These are phyloP conservation scores for Alloteropsis angusta DNA, from an alignment of 202 grass and related monocot genomes.

Conservation along the genomic window DNA sequence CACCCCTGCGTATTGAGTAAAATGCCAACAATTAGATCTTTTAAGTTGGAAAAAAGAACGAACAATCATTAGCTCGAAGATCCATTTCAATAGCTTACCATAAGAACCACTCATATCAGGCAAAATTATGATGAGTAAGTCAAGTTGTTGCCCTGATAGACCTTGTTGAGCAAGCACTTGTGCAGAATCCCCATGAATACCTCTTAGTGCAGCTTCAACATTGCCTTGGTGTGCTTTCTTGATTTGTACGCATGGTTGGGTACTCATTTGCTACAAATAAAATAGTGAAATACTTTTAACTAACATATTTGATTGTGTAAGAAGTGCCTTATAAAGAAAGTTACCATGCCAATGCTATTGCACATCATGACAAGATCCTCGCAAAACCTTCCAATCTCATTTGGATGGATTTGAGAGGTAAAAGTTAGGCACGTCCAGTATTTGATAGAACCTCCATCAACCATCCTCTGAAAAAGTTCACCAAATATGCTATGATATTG, in stretches of 20 bases:
- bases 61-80: not conserved
- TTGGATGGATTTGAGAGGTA: conserved; percentile 16
- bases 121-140: conserved; percentile 46
- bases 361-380: conserved; percentile 21
- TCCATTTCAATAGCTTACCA: conserved; percentile 16
- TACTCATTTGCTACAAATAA: conserved; percentile 34
- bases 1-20: conserved; percentile 24
- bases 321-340: not conserved
- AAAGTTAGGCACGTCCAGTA: conserved; percentile 56
- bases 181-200: conserved; percentile 12
- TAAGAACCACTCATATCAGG: conserved; percentile 41
- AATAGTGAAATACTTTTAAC: not conserved
- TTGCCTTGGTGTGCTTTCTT: not conserved
- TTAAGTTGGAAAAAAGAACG: not conserved
- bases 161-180: conserved; percentile 36
- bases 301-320: not conserved
- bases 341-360: conserved; percentile 61
- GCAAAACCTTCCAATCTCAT: conserved; percentile 34
- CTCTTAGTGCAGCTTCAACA: conserved; percentile 29
- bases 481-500: not conserved
- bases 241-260: conserved; percentile 32
- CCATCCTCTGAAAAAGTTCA: conserved; percentile 28
- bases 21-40: not conserved
- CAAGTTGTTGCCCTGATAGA: conserved; percentile 16
- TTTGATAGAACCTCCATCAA: conserved; percentile 48